A percentile compares a stretch with the other conserved stretches of the same genome.
Evolutionary conservation across 257 asterid species (phyloP).

Genomic region (Salvia hispanica): DNA sequence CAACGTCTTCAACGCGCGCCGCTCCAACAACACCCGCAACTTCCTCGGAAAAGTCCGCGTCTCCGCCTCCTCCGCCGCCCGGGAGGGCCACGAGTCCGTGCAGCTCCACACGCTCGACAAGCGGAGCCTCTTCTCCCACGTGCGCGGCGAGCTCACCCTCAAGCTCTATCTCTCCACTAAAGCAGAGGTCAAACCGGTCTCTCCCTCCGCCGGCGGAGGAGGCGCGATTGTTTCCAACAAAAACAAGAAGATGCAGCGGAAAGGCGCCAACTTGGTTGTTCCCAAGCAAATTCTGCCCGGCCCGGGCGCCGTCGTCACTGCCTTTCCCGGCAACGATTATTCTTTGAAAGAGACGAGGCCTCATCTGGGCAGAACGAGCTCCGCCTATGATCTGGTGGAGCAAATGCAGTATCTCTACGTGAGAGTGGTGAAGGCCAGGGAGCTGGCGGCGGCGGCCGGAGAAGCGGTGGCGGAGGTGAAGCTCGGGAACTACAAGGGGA

Average conservation of each 20-base stretch:
- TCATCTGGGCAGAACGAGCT: too few relatives aligned
- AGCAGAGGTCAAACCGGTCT: constrained; percentile 68
- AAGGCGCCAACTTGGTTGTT: constrained; percentile 51
- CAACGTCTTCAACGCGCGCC: constrained; percentile 73
- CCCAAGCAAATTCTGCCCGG: constrained; percentile 33
- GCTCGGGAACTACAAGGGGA: constrained; percentile 6
- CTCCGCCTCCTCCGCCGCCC: constrained; percentile 61
- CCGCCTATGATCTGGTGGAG: constrained; percentile 2
- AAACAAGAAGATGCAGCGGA: constrained; percentile 62
- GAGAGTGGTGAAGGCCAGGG: constrained; percentile 5
- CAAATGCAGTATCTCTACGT: constrained; percentile 10
- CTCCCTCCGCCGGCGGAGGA: constrained; percentile 13
- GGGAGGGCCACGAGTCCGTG: constrained; percentile 58
- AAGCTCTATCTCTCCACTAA: constrained; percentile 65
- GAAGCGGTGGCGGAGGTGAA: constrained; percentile 20
- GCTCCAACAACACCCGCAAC: constrained; percentile 67
- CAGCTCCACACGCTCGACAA: constrained; percentile 78
- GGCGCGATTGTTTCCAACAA: constrained; percentile 44
- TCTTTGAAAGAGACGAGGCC: too few relatives aligned
- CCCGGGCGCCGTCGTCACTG: too few relatives aligned
- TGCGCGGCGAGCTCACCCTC: constrained; percentile 74
- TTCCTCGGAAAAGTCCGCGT: constrained; percentile 76
- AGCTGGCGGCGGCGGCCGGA: background rate
- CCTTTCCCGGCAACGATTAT: too few relatives aligned
- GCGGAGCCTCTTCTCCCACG: constrained; percentile 78